Evolutionary conservation across 805 yeast genomes (phyloP), one percentile per base, ranked within the genome.

Genomic region (Pichia heedii): DNA sequence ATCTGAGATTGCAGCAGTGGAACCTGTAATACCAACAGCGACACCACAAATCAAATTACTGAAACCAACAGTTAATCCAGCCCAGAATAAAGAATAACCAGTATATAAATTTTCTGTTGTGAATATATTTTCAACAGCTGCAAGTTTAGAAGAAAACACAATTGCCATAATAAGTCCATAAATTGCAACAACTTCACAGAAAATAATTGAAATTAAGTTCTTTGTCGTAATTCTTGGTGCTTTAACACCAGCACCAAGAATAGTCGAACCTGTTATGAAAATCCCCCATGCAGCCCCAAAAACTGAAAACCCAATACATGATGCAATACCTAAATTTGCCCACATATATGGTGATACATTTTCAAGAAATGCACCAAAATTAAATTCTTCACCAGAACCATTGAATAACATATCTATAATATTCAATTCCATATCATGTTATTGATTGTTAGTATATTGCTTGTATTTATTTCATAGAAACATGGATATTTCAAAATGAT

Each of bases 211-310:
- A 51, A 93, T 94, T 62, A 93, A 76, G 64, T 93, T 93, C 72
- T 93, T 93, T 43, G 98, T 93, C 36, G 97, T 89, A 61, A 93
- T 94, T 62, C 97, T 74, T 41, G 98, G 98, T 13, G 96, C 93
- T 64, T 85, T 85, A 47, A 93, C 97, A 70, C 98, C 98, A 3
- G 98, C 98, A 55, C 98, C 98, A 49, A 93, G 68, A 54, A 93
- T 85, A 24, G 96, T 79, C 1, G 96, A 73, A 34, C 98, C 98
- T 2, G 97, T 90, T 49, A 93, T 76, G 63, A 90, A 93, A 53
- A 93, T 93, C 51, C 98, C 98, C 98, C 98, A 93, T 5, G 97
- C 97, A 15, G 98, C 98, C 33, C 98, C 98, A 35, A 89, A 82
- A 15, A 93, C 97, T 39, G 94, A 81, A 47, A 93, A 74, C 13